These are phyloP conservation scores for Phlyctochytrium planicorne DNA, from an alignment of 192 early-diverging fungal genomes.

Conservation along the genomic window DNA sequence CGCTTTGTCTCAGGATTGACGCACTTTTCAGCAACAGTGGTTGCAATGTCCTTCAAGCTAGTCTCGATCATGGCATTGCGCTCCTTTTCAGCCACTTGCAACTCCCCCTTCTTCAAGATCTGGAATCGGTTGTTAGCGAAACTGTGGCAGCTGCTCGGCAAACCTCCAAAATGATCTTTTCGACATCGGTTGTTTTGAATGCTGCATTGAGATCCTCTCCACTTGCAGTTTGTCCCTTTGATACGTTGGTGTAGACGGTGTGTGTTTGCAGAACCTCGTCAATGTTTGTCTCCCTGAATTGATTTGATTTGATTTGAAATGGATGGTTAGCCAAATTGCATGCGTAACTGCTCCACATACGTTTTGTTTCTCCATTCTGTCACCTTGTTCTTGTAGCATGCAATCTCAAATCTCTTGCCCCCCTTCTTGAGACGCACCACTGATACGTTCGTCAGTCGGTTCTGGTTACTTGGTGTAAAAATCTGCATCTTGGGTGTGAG, in stretches of 20 bases:
- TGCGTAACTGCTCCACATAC: conserved; percentile 55
- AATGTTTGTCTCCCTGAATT: conserved; percentile 94
- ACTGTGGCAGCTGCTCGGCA: not conserved
- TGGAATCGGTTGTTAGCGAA: conserved; percentile 32
- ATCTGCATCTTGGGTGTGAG: too few relatives aligned
- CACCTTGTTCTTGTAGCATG: conserved; percentile 99
- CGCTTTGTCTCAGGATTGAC: conserved; percentile 94
- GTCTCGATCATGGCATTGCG: conserved; percentile 78
- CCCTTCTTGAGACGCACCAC: conserved; percentile 93
- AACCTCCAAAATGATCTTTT: conserved; percentile 69
- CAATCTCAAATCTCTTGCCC: conserved; percentile 97
- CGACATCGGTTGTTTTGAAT: conserved; percentile 83
- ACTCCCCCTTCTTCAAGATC: conserved; percentile 94
- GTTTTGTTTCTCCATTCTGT: conserved; percentile 91
- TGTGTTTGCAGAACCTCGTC: conserved; percentile 96
- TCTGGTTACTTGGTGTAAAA: conserved; percentile 35
- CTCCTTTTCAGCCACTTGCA: conserved; percentile 97
- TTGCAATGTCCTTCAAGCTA: conserved; percentile 90
- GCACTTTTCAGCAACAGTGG: conserved; percentile 91
- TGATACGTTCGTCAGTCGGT: conserved; percentile 93
- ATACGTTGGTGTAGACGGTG: conserved; percentile 90
- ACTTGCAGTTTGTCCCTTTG: conserved; percentile 89
- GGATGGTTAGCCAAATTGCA: too few relatives aligned
- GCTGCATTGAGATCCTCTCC: conserved; percentile 82
- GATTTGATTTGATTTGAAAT: conserved; percentile 30